Evolutionary conservation across 495 filamentous ascomycete species (phyloP).

Genomic region (Cairneyella variabilis): DNA sequence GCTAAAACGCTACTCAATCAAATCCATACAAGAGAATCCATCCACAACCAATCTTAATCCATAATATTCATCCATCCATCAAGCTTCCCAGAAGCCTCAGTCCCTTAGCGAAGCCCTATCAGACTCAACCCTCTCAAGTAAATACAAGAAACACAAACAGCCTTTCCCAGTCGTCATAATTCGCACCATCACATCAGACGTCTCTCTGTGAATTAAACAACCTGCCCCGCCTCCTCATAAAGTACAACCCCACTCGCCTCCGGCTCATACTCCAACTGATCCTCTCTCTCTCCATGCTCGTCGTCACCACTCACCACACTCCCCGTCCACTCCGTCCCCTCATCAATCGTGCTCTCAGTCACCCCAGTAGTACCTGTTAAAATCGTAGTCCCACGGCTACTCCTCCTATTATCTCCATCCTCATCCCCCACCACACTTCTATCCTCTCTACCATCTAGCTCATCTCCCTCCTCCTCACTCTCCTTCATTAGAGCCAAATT

Average conservation of each 20-base stretch:
- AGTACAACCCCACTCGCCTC: conserved; percentile 12
- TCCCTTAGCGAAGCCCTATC: no score
- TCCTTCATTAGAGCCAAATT: conserved; percentile 40
- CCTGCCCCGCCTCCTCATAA: conserved; percentile 20
- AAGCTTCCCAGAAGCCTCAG: no score
- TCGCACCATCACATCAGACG: no score
- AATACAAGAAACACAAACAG: no score
- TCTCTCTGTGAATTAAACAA: no score
- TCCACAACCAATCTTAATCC: no score
- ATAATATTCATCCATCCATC: no score
- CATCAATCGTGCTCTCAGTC: conserved; percentile 23
- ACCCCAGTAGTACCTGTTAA: conserved; percentile 16
- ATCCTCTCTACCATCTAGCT: conserved; percentile 22
- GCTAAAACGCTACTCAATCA: conserved; percentile 22
- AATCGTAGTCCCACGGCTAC: conserved; percentile 21
- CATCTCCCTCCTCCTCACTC: conserved; percentile 44
- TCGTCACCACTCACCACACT: conserved; percentile 21
- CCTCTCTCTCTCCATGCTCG: conserved; percentile 6
- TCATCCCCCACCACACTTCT: conserved; percentile 27
- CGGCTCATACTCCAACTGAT: background rate
- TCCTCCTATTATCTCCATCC: conserved; percentile 24
- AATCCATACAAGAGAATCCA: no score
- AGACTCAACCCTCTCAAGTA: no score
- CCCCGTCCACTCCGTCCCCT: conserved; percentile 24
- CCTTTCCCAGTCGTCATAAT: no score